Percentiles rank a stretch among this genome's conserved stretches.
Evolutionary conservation across 176 grass and related monocot species (phyloP).

Genomic region (Avena atlantica): DNA sequence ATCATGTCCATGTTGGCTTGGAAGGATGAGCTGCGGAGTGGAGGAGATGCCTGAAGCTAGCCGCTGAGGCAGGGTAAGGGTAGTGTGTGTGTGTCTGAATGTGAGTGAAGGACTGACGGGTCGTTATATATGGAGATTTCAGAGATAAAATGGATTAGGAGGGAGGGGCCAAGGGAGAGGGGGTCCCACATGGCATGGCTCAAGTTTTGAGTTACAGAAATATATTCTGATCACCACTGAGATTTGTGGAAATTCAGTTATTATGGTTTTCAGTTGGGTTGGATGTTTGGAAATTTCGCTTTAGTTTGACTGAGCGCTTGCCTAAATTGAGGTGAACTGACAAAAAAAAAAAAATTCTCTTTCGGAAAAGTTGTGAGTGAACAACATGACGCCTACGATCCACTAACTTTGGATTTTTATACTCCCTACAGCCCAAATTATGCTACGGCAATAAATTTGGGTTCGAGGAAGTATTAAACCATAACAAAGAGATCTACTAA

Average conservation of each 20-base stretch:
- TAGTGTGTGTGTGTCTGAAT: neutral
- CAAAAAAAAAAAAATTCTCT: neutral
- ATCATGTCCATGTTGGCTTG: constrained; percentile 50
- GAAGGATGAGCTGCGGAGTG: neutral
- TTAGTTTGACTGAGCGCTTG: no score
- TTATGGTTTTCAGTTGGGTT: neutral
- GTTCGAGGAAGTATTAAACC: no score
- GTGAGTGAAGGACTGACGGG: neutral
- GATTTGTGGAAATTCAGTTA: neutral
- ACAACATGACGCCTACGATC: no score
- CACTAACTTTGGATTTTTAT: no score
- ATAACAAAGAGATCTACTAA: no score
- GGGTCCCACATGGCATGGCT: neutral
- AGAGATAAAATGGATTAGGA: neutral
- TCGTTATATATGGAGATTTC: neutral
- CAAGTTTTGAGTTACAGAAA: neutral
- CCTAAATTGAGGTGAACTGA: neutral
- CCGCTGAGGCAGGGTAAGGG: neutral
- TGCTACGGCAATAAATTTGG: no score
- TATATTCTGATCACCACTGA: neutral
- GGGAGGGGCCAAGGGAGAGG: no score
- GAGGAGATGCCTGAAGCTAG: neutral
- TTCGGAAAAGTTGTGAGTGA: no score
- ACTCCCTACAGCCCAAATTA: no score
- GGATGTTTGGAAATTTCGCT: no score